These are phyloP conservation scores for Vanrija sp. DNA, from an alignment of 1,284 basidiomycete species.

Conservation along the genomic window DNA sequence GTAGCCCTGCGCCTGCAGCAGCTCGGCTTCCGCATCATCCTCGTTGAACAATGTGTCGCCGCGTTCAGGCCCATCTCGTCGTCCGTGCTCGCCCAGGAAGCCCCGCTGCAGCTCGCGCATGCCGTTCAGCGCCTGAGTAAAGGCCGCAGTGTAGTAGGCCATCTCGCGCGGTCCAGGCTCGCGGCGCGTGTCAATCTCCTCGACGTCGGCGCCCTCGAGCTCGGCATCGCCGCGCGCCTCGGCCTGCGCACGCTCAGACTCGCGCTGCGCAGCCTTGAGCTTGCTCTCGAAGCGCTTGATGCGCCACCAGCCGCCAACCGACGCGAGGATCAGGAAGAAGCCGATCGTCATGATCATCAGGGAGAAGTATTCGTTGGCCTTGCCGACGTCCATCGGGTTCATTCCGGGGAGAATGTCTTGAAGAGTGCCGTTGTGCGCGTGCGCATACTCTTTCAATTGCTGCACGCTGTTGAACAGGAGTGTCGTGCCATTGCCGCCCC, in stretches of 20 bases:
- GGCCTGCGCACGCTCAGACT: constrained; percentile 38
- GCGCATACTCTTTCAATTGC: constrained; percentile 45
- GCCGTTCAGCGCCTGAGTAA: constrained; percentile 31
- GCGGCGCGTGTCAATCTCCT: constrained; percentile 11
- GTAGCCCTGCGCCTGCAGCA: constrained; percentile 42
- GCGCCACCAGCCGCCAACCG: constrained; percentile 73
- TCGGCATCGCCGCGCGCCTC: constrained; percentile 22
- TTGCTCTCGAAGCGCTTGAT: constrained; percentile 61
- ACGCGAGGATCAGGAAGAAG: constrained; percentile 82
- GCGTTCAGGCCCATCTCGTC: not conserved
- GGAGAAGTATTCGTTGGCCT: constrained; percentile 71
- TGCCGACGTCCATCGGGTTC: constrained; percentile 40
- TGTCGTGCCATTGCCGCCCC: constrained; percentile 3
- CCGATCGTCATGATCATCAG: constrained; percentile 89
- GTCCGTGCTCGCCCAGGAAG: constrained; percentile 41
- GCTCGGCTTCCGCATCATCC: constrained; percentile 32
- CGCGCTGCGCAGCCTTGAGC: constrained; percentile 33
- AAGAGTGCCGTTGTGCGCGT: constrained; percentile 41
- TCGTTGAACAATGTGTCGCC: constrained; percentile 21
- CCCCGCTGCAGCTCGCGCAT: constrained; percentile 37
- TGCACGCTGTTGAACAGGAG: constrained; percentile 47
- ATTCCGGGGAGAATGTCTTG: constrained; percentile 28
- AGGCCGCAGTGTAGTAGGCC: constrained; percentile 36
- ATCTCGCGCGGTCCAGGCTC: constrained; percentile 24
- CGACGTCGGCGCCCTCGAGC: constrained; percentile 1